These are phyloP conservation scores for Magnaporthales sp. DNA, from an alignment of 2,329 filamentous ascomycete genomes.

Conservation along the genomic window DNA sequence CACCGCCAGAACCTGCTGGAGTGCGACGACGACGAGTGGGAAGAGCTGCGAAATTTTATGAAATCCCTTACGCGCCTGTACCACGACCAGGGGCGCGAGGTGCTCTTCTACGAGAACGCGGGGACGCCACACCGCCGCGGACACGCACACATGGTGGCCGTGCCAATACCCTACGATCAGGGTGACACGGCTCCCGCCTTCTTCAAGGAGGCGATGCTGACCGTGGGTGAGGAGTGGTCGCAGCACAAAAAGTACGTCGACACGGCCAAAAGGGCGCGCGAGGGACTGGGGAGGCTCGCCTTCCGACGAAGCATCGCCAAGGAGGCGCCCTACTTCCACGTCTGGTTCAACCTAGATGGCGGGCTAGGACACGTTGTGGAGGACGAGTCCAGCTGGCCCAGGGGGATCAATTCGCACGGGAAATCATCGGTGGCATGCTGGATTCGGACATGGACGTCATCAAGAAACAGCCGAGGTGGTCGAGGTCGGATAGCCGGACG, in stretches of 20 bases:
- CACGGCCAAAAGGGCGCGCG: constrained; percentile 57
- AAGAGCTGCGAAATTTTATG: constrained; percentile 98
- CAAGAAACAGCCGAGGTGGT: constrained; percentile 86
- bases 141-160: constrained; percentile 78
- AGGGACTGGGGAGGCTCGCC: constrained; percentile 67
- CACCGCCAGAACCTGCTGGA: constrained; percentile 89
- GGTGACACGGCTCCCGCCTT: constrained; percentile 89
- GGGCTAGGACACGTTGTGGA: constrained; percentile 90
- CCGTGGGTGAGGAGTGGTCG: constrained; percentile 84
- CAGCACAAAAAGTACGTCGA: constrained; percentile 95
- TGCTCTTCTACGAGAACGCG: constrained; percentile 97
- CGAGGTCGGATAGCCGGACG: constrained; percentile 56
- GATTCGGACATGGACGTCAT: constrained; percentile 74
- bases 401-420: constrained; percentile 83
- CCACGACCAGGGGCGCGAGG: constrained; percentile 82
- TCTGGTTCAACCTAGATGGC: constrained; percentile 88
- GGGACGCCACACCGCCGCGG: constrained; percentile 67
- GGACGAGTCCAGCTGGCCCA: constrained; percentile 76
- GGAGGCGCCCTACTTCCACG: constrained; percentile 98
- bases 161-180: constrained; percentile 85
- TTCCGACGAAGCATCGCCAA: constrained; percentile 80
- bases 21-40: constrained; percentile 98
- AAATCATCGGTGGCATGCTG: constrained; percentile 87
- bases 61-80: constrained; percentile 92
- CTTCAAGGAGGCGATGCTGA: constrained; percentile 88